A percentile compares a stretch with the other conserved stretches of the same genome.
These are phyloP conservation scores for Salpingoeca rosetta DNA, from an alignment of 78 protist species.

Conservation along the genomic window DNA sequence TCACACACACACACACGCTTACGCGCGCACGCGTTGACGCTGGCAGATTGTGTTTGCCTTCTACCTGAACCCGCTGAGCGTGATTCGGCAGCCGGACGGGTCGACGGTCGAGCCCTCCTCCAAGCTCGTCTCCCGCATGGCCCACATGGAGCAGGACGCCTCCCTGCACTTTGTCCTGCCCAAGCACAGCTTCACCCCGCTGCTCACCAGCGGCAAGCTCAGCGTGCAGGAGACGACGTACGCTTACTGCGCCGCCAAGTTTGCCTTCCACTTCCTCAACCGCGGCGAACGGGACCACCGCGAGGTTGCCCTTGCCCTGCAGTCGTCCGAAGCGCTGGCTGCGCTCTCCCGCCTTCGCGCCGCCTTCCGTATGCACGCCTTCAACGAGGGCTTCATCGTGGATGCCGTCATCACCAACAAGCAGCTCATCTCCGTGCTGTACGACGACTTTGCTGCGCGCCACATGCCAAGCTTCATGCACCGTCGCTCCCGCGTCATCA, in stretches of 20 bases:
- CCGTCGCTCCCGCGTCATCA: too few relatives aligned
- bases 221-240: conserved; percentile 7
- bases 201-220: neutral
- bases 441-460: conserved; percentile 2
- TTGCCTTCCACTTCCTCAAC: conserved; percentile 26
- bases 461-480: neutral
- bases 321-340: neutral
- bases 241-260: conserved; percentile 14
- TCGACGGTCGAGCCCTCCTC: neutral
- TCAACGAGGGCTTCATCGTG: neutral
- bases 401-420: neutral
- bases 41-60: neutral
- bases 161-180: conserved; percentile 6
- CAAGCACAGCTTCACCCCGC: neutral
- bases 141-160: conserved; percentile 5
- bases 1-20: too few relatives aligned
- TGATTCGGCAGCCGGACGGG: neutral
- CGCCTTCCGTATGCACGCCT: conserved; percentile 13
- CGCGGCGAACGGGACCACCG: neutral
- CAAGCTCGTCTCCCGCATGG: neutral
- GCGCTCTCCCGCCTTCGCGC: neutral
- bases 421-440: conserved; percentile 1
- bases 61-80: neutral
- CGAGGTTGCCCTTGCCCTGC: too few relatives aligned
- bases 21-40: too few relatives aligned